Percentiles rank a stretch among this genome's conserved stretches.
Conservation (phyloP, 495 filamentous ascomycete genomes). For the Cercophora sp. region DNA sequence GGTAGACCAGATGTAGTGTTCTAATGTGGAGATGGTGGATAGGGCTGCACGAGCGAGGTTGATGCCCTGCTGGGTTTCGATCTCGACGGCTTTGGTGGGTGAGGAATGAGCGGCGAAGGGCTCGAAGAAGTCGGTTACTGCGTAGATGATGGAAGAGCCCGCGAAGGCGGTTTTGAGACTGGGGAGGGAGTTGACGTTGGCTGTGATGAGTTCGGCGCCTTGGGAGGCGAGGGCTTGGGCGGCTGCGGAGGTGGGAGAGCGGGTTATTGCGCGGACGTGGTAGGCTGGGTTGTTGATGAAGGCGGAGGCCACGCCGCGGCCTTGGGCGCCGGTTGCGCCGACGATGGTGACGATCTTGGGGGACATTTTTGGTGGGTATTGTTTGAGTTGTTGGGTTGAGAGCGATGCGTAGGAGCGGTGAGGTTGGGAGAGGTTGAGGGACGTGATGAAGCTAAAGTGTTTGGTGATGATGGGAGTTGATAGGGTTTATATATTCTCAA, state of each 20-base stretch:
- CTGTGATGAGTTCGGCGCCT: conserved; percentile 45
- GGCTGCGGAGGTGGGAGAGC: conserved; percentile 44
- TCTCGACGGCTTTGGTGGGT: conserved; percentile 35
- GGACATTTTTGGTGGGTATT: conserved; percentile 16
- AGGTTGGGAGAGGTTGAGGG: no score
- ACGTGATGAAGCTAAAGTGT: no score
- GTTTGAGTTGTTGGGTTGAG: no score
- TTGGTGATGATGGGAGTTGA: no score
- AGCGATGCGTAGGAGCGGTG: no score
- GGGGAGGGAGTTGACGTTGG: conserved; percentile 46
- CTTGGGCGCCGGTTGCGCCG: conserved; percentile 62
- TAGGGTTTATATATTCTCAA: no score
- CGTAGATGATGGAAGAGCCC: conserved; percentile 54
- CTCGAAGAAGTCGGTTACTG: conserved; percentile 56
- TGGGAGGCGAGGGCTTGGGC: conserved; percentile 39
- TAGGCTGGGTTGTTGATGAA: conserved; percentile 53
- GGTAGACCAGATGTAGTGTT: conserved; percentile 52
- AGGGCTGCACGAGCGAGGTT: conserved; percentile 53
- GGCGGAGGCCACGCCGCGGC: conserved; percentile 50
- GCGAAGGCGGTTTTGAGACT: conserved; percentile 48
- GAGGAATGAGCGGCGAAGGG: conserved; percentile 30
- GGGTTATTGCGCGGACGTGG: conserved; percentile 54
- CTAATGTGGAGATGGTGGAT: conserved; percentile 30
- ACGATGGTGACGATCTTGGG: conserved; percentile 52
- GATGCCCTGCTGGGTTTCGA: conserved; percentile 55